Conservation (phyloP, 108 stramenopile species). For the Thalassiosira profunda region DNA sequence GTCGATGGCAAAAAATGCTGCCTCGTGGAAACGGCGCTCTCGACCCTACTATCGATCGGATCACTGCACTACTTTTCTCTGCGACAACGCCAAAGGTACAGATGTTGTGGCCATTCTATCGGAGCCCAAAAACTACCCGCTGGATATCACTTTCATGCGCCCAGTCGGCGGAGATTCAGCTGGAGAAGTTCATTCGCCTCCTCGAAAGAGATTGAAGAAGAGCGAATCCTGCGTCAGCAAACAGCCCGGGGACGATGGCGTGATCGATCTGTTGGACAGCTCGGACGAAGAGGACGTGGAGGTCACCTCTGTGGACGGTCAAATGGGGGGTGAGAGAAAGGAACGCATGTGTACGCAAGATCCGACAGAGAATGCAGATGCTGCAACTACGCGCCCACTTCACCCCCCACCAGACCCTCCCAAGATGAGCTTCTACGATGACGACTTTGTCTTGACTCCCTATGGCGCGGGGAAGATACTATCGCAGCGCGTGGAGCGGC, state of each 20-base stretch:
- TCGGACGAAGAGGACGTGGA: slow-evolving; percentile 39
- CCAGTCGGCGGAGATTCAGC: background rate
- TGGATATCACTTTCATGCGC: slow-evolving; percentile 1
- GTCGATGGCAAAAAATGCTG: slow-evolving; percentile 13
- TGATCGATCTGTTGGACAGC: slow-evolving; percentile 37
- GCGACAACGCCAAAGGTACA: background rate
- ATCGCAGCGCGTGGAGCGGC: slow-evolving; percentile 19
- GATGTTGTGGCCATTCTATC: background rate
- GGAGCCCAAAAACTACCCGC: background rate
- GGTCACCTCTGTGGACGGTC: too few species aligned
- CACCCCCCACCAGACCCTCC: slow-evolving; percentile 23
- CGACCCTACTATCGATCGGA: background rate
- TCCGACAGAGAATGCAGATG: background rate
- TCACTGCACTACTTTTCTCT: slow-evolving; percentile 10
- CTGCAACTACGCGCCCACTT: background rate
- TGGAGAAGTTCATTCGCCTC: slow-evolving; percentile 10
- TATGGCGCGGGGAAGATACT: slow-evolving; percentile 40
- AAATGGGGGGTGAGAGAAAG: too few species aligned
- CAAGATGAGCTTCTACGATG: slow-evolving; percentile 8
- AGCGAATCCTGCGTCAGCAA: background rate
- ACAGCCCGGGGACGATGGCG: background rate
- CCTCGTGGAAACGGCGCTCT: slow-evolving; percentile 1
- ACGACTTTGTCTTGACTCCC: slow-evolving; percentile 37
- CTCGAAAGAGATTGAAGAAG: slow-evolving; percentile 15
- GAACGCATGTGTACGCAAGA: too few species aligned